Conservation (phyloP, 768 basidiomycete genomes). For the Lentinula guzmanii region DNA sequence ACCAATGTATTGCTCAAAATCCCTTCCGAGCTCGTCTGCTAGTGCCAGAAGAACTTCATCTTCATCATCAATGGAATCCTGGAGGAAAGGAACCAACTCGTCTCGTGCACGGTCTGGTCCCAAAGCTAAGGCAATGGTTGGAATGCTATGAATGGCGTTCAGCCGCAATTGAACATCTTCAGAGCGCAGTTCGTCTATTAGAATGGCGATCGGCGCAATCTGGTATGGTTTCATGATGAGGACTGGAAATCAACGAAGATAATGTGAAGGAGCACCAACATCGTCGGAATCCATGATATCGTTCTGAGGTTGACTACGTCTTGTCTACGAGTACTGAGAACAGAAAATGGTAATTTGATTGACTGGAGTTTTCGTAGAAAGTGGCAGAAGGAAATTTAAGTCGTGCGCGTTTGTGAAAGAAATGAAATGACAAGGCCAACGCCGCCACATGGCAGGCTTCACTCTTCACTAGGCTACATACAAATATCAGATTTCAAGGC, state of each 20-base stretch:
- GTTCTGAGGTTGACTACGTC: background rate
- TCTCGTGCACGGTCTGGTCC: conserved; percentile 93
- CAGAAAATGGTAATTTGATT: background rate
- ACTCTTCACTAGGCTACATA: too few species aligned
- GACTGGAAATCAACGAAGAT: conserved; percentile 17
- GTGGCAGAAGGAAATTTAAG: background rate
- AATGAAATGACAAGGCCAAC: background rate
- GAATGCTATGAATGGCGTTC: conserved; percentile 95
- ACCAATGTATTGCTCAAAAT: conserved; percentile 92
- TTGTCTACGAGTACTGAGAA: background rate
- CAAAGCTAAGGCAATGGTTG: conserved; percentile 95
- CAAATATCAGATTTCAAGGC: background rate
- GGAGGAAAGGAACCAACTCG: conserved; percentile 94
- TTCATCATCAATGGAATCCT: conserved; percentile 99
- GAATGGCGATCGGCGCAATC: conserved; percentile 92
- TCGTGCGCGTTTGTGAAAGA: background rate
- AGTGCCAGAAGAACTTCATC: conserved; percentile 95
- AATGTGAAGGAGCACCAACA: conserved; percentile 33
- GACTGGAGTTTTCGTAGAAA: background rate
- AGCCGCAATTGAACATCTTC: conserved; percentile 96
- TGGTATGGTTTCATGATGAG: conserved; percentile 22
- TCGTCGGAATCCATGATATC: conserved; percentile 69
- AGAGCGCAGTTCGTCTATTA: conserved; percentile 96
- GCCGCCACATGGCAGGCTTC: background rate
- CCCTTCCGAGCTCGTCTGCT: conserved; percentile 89